Base-by-base conservation (phyloP, 2,329 filamentous ascomycete species). In the Ophiostoma pallidulum region DNA sequence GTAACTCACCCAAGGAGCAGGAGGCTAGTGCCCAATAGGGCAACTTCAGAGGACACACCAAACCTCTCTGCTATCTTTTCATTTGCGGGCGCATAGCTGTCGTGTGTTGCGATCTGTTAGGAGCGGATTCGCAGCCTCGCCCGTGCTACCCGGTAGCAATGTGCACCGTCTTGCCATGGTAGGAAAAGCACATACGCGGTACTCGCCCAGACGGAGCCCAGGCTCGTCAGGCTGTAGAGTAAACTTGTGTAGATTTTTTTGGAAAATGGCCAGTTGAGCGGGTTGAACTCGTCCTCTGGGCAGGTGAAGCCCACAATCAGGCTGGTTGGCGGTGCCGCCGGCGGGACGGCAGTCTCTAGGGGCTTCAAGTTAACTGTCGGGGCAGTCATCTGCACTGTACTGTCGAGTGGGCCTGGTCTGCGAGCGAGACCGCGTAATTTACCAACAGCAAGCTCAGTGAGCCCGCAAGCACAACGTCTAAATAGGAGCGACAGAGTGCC, bases 161-260 rank as follows among this genome's bases (percentile, higher is more conserved):
- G 8, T 28, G 24, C 24, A 28, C 24, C 5, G 24, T 28, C 24
- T 28, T 28, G n/a, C n/a, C n/a, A n/a, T n/a, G n/a, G n/a, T n/a
- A n/a, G n/a, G n/a, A n/a, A n/a, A n/a, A n/a, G n/a, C n/a, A n/a
- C n/a, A n/a, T 41, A 47, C 45, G 45, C 45, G 16, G 45, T 47
- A 14, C 45, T 47, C 14, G 45, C 45, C 45, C 45, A 47, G 22
- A 47, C 45, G 3, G 45, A 47, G 31, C 45, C 38, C 8, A 41
- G n/a, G 22, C 45, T 47, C 5, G 45, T 41, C 16, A 41, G 16
- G 32, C 45, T 47, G 38, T 47, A 47, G 13, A 47, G 45, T n/a
- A 47, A 28, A 31, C 45, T 47, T 9, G 45, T 47, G 32, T 47
- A 47, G 14, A 8, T 20, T 5, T 18, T 36, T 5, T 47, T 47